Evolutionary conservation across 805 yeast species (phyloP).

Genomic region (Komagataella phaffii): DNA sequence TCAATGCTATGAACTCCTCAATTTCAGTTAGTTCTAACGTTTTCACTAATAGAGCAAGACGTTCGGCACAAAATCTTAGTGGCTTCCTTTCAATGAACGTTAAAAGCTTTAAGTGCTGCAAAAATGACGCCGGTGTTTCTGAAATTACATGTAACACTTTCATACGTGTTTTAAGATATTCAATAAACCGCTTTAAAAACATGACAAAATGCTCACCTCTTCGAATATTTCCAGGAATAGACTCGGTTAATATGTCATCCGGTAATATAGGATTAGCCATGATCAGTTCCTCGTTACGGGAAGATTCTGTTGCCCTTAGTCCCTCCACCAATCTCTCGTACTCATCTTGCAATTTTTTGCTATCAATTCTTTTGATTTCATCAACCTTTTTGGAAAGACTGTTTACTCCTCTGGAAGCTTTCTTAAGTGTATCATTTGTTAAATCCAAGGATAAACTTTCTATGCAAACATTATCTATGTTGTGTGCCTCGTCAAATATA

Average conservation of each 20-base stretch:
- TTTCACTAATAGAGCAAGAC: slow-evolving; percentile 76
- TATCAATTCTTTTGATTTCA: slow-evolving; percentile 70
- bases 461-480: slow-evolving; percentile 96
- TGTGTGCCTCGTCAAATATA: slow-evolving; percentile 97
- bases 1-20: slow-evolving; percentile 85
- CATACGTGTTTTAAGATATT: slow-evolving; percentile 93
- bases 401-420: slow-evolving; percentile 80
- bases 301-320: slow-evolving; percentile 64
- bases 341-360: slow-evolving; percentile 76
- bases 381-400: slow-evolving; percentile 72
- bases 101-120: slow-evolving; percentile 84
- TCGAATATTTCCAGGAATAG: slow-evolving; percentile 93
- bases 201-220: slow-evolving; percentile 96
- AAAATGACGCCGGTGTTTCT: slow-evolving; percentile 90
- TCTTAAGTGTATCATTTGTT: slow-evolving; percentile 77
- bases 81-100: slow-evolving; percentile 93
- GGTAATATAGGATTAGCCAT: slow-evolving; percentile 85
- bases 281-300: slow-evolving; percentile 48
- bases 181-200: slow-evolving; percentile 83
- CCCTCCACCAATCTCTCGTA: slow-evolving; percentile 88
- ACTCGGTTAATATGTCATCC: slow-evolving; percentile 75
- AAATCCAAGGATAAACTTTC: slow-evolving; percentile 87
- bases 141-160: slow-evolving; percentile 93
- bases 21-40: slow-evolving; percentile 80
- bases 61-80: slow-evolving; percentile 78